Evolutionary conservation across 495 filamentous ascomycete species (phyloP).

Genomic region (Lophiotrema nucula): DNA sequence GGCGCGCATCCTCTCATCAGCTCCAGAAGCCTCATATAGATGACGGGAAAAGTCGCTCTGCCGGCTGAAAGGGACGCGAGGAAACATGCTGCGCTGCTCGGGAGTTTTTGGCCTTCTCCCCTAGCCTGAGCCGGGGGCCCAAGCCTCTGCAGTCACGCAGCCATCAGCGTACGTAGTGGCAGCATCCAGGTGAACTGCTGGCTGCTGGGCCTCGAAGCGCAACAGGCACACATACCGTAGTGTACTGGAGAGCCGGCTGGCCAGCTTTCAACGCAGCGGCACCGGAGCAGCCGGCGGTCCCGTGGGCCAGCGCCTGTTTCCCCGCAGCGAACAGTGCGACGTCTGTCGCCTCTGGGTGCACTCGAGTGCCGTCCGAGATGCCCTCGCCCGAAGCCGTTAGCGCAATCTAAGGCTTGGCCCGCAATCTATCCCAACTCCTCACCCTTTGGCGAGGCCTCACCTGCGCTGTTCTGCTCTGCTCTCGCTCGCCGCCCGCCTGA

Average conservation of each 20-base stretch:
- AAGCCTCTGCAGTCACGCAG: no score
- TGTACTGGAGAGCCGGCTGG: no score
- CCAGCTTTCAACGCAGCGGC: no score
- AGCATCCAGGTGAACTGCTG: no score
- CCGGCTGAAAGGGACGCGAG: neutral
- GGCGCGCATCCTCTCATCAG: neutral
- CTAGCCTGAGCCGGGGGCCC: no score
- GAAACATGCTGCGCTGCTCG: neutral
- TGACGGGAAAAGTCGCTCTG: neutral
- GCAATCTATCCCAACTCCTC: conserved; percentile 23
- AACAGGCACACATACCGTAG: no score
- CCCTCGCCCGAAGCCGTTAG: neutral
- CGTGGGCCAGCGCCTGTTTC: no score
- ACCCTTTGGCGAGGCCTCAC: neutral
- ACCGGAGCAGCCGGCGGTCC: no score
- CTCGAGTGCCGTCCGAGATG: neutral
- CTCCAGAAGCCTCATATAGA: neutral
- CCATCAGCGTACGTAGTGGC: no score
- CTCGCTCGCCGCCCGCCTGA: neutral
- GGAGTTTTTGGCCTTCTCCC: neutral
- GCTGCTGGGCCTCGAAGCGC: no score
- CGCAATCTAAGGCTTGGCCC: conserved; percentile 16
- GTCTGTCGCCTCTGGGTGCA: neutral
- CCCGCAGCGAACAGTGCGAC: no score
- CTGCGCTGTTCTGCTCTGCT: neutral